These are phyloP conservation scores for Cladobotryum protrusum DNA, from an alignment of 2,329 filamentous ascomycete species.

Conservation along the genomic window DNA sequence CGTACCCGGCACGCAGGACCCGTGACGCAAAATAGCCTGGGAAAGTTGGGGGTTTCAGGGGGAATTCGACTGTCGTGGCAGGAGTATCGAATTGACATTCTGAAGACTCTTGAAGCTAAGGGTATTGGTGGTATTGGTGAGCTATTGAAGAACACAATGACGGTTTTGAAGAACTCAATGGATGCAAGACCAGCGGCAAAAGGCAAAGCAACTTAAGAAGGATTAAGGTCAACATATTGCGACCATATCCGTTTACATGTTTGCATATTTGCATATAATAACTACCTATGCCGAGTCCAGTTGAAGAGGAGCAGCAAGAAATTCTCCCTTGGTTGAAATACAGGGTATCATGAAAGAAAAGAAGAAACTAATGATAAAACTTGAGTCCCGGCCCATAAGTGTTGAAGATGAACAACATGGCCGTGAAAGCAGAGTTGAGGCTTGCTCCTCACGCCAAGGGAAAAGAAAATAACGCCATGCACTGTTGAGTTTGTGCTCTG, in stretches of 20 bases:
- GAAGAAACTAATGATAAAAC: conserved; percentile 7
- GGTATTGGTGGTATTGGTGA: conserved; percentile 61
- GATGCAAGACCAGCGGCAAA: conserved; percentile 22
- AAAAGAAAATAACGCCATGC: conserved; percentile 15
- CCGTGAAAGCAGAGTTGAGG: conserved; percentile 27
- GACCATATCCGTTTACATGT: too few species aligned
- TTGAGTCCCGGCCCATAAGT: conserved; percentile 14
- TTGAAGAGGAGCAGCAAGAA: conserved; percentile 11
- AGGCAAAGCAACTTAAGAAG: conserved; percentile 14
- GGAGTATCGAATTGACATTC: conserved; percentile 66
- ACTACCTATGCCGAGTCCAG: conserved; percentile 7
- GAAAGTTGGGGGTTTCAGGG: conserved; percentile 55
- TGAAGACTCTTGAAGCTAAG: conserved; percentile 58
- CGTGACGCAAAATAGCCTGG: conserved; percentile 61
- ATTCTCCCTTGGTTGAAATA: conserved; percentile 27
- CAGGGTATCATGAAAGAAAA: conserved; percentile 28
- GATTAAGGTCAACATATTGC: neutral
- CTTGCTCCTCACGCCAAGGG: conserved; percentile 17
- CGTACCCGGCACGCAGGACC: conserved; percentile 56
- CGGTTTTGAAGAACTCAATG: conserved; percentile 54
- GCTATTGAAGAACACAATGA: conserved; percentile 78
- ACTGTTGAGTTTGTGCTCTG: conserved; percentile 20
- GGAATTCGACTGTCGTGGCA: conserved; percentile 65
- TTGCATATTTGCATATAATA: conserved; percentile 2
- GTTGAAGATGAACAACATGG: conserved; percentile 21